These are phyloP conservation scores for Penicillium concentricum DNA, from an alignment of 2,329 filamentous ascomycete species.

Conservation along the genomic window DNA sequence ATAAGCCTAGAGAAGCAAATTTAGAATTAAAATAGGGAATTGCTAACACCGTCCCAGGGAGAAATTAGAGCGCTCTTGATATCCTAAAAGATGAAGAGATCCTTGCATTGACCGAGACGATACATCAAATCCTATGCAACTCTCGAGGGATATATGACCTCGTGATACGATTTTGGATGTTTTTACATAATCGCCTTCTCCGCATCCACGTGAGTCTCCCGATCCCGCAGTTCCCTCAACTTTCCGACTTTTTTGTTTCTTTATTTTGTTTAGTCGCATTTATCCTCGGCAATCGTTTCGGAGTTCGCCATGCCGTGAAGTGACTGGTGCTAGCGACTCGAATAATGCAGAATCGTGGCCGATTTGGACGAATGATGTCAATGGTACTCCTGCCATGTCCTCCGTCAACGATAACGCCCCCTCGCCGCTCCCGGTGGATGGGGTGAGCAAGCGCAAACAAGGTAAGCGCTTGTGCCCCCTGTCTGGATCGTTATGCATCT, in stretches of 20 bases:
- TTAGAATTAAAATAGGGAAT: too few species aligned
- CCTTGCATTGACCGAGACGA: neutral
- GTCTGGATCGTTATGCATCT: neutral
- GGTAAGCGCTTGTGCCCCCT: constrained; percentile 25
- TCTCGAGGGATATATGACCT: neutral
- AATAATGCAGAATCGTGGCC: constrained; percentile 26
- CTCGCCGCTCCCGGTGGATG: constrained; percentile 32
- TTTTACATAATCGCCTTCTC: constrained; percentile 26
- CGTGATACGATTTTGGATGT: neutral
- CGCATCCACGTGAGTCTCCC: constrained; percentile 28
- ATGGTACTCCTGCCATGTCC: constrained; percentile 37
- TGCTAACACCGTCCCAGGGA: neutral
- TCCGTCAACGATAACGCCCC: constrained; percentile 35
- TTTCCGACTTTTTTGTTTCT: constrained; percentile 27
- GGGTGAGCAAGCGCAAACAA: constrained; percentile 42
- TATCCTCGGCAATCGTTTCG: constrained; percentile 19
- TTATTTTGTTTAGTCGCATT: constrained; percentile 14
- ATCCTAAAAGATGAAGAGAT: neutral
- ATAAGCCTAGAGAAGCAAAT: too few species aligned
- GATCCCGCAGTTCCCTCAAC: constrained; percentile 25
- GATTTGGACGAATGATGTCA: constrained; percentile 25
- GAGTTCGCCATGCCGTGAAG: constrained; percentile 20
- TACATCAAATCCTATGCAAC: constrained; percentile 36
- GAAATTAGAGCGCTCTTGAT: neutral
- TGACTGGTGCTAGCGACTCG: constrained; percentile 3